Conservation (phyloP, 1,139 yeast species). For the Hyphopichia wangnamkhiaoensis region DNA sequence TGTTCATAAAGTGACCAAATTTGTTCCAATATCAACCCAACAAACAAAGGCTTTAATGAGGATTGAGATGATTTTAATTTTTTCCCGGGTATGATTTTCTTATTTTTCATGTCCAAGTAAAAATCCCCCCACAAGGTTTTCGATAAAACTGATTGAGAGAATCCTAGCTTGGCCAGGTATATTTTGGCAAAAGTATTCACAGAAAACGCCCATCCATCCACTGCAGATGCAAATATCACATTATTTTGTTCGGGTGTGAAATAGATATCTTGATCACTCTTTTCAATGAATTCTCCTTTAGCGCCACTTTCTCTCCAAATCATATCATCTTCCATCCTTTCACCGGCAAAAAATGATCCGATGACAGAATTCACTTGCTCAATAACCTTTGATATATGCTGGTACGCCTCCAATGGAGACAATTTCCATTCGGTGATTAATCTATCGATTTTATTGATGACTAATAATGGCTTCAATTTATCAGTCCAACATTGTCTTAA, state of each 20-base stretch:
- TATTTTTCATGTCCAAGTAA: constrained; percentile 85
- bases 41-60: constrained; percentile 76
- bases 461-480: constrained; percentile 82
- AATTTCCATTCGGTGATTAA: constrained; percentile 78
- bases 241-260: constrained; percentile 89
- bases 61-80: constrained; percentile 50
- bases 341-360: constrained; percentile 92
- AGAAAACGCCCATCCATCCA: constrained; percentile 98
- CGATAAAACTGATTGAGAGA: constrained; percentile 73
- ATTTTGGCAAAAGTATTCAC: constrained; percentile 85
- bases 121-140: constrained; percentile 97
- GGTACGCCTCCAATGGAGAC: constrained; percentile 82
- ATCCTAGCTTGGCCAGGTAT: constrained; percentile 82
- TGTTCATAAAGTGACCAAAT: constrained; percentile 90
- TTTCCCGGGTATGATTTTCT: constrained; percentile 68
- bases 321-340: constrained; percentile 87
- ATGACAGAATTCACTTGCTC: constrained; percentile 95
- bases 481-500: constrained; percentile 96
- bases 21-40: constrained; percentile 80
- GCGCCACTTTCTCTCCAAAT: constrained; percentile 72
- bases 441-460: constrained; percentile 91
- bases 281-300: constrained; percentile 64
- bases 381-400: constrained; percentile 71
- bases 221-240: constrained; percentile 91
- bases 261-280: constrained; percentile 80